Percentiles rank a stretch among this genome's conserved stretches.
Conservation (phyloP, 1,139 yeast species). For the Taphrina deformans region DNA sequence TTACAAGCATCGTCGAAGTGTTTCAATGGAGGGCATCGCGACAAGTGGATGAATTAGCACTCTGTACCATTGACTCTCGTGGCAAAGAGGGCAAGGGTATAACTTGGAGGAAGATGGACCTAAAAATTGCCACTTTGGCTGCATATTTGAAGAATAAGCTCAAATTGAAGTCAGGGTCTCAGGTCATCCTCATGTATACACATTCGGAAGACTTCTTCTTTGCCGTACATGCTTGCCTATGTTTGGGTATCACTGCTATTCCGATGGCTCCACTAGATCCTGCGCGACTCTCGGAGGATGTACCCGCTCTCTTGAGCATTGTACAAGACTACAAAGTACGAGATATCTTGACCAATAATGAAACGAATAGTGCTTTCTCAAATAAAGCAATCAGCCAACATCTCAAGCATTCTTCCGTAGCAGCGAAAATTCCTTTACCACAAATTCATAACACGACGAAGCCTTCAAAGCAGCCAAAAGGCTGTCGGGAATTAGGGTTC, state of each 20-base stretch:
- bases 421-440: constrained; percentile 51
- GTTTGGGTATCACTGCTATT: constrained; percentile 75
- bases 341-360: constrained; percentile 75
- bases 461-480: constrained; percentile 57
- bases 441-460: constrained; percentile 68
- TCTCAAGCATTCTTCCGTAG: constrained; percentile 57
- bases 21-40: constrained; percentile 74
- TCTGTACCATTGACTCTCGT: constrained; percentile 56
- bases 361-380: constrained; percentile 65
- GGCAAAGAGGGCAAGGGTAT: constrained; percentile 56
- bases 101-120: constrained; percentile 85
- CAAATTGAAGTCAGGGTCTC: constrained; percentile 63
- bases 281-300: constrained; percentile 70
- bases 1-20: constrained; percentile 68
- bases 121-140: constrained; percentile 71
- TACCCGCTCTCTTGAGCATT: constrained; percentile 65
- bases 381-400: constrained; percentile 66
- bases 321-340: constrained; percentile 68
- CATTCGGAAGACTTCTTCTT: constrained; percentile 83
- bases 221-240: constrained; percentile 81
- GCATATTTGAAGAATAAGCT: constrained; percentile 55
- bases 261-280: constrained; percentile 78
- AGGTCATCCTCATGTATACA: constrained; percentile 78
- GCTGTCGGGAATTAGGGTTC: constrained; percentile 51
- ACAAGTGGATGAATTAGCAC: constrained; percentile 80